A percentile compares a stretch with the other conserved stretches of the same genome.
Conservation (phyloP, 768 basidiomycete species). For the Naganishia onofrii region DNA sequence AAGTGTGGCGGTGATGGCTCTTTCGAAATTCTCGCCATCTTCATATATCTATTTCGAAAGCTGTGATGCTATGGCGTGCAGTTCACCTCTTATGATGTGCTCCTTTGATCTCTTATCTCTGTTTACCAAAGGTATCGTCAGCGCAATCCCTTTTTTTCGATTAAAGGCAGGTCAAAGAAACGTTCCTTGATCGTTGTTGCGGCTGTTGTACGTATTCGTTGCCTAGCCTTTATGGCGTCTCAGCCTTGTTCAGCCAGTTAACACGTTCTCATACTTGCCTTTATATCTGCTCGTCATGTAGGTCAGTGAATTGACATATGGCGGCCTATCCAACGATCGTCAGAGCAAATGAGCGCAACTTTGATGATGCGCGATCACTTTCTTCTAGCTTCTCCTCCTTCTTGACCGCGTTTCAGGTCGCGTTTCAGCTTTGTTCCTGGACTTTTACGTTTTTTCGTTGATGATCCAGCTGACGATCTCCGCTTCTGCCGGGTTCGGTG, state of each 20-base stretch:
- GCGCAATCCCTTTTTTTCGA: slow-evolving; percentile 3
- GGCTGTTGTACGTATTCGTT: not conserved
- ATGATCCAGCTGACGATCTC: too few relatives aligned
- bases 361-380: too few relatives aligned
- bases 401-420: not conserved
- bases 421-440: not conserved
- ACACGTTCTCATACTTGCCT: not conserved
- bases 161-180: not conserved
- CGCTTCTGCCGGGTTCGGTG: too few relatives aligned
- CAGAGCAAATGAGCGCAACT: too few relatives aligned
- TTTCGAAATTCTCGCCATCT: not conserved
- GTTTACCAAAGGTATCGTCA: not conserved
- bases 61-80: not conserved
- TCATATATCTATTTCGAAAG: not conserved
- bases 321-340: too few relatives aligned
- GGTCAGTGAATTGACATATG: not conserved
- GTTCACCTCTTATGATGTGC: not conserved
- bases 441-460: too few relatives aligned
- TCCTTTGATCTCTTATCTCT: slow-evolving; percentile 4
- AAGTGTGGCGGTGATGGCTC: too few relatives aligned
- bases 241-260: not conserved
- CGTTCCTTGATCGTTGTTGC: not conserved
- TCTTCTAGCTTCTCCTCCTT: not conserved
- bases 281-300: too few relatives aligned
- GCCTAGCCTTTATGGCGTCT: too few relatives aligned